Conservation (phyloP, 2,329 filamentous ascomycete genomes). For the Fusarium succisae region DNA sequence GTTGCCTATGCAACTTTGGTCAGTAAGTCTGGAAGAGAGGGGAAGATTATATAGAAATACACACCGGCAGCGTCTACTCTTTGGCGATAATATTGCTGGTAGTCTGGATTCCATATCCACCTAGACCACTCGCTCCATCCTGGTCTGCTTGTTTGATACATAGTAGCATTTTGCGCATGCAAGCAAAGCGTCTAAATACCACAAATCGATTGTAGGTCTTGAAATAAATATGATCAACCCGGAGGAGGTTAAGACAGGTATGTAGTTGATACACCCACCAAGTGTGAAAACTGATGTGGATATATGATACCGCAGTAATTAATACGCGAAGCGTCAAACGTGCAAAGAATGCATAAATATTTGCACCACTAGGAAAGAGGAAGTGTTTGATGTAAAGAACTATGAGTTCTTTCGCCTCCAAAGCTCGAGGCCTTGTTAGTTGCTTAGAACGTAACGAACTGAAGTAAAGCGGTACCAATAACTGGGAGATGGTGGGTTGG, state of each 20-base stretch:
- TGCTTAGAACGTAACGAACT: slow-evolving; percentile 18
- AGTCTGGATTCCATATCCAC: slow-evolving; percentile 43
- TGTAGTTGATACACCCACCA: background rate
- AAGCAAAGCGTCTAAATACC: slow-evolving; percentile 11
- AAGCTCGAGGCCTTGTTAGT: slow-evolving; percentile 14
- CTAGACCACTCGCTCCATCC: slow-evolving; percentile 37
- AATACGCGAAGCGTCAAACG: background rate
- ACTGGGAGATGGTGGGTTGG: slow-evolving; percentile 35
- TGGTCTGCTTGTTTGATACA: slow-evolving; percentile 39
- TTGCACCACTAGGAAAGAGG: background rate
- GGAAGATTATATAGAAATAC: background rate
- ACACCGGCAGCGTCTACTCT: slow-evolving; percentile 44
- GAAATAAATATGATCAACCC: background rate
- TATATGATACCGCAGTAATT: background rate
- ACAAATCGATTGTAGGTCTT: background rate
- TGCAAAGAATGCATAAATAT: background rate
- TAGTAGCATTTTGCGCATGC: slow-evolving; percentile 43
- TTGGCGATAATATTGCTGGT: slow-evolving; percentile 43
- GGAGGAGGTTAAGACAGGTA: background rate
- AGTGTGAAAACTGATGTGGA: background rate
- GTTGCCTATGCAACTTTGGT: slow-evolving; percentile 34
- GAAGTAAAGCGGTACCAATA: slow-evolving; percentile 20
- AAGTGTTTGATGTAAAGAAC: background rate
- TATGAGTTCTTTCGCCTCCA: background rate
- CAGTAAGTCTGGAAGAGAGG: background rate